Percentiles rank a stretch among this genome's conserved stretches.
These are phyloP conservation scores for Aspergillus wentii DNA, from an alignment of 495 filamentous ascomycete species.

Conservation along the genomic window DNA sequence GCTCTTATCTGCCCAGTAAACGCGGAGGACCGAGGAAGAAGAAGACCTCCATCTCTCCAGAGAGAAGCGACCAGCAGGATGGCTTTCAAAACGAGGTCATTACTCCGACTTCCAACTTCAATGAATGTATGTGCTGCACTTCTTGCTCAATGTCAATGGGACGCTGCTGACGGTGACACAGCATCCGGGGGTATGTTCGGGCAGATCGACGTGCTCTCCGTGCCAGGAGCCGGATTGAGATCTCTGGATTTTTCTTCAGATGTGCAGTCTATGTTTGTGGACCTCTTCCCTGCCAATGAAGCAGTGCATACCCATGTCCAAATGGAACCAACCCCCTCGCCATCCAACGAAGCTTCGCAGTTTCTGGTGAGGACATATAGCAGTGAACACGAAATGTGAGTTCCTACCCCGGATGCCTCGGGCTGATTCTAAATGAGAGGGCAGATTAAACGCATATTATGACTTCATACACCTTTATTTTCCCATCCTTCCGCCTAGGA, in stretches of 20 bases:
- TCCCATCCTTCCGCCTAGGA: conserved; percentile 52
- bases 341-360: conserved; percentile 19
- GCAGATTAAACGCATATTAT: conserved; percentile 56
- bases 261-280: conserved; percentile 32
- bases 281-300: conserved; percentile 25
- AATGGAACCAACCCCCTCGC: conserved; percentile 29
- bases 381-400: conserved; percentile 39
- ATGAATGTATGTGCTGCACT: conserved; percentile 26
- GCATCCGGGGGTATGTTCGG: conserved; percentile 30
- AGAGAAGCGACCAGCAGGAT: conserved; percentile 17
- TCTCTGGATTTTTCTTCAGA: conserved; percentile 35
- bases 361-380: conserved; percentile 36
- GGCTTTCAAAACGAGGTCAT: conserved; percentile 15
- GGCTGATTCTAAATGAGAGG: conserved; percentile 13
- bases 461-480: conserved; percentile 57
- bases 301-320: conserved; percentile 20
- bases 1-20: conserved; percentile 53
- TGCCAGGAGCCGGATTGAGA: conserved; percentile 39
- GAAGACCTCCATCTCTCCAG: conserved; percentile 21
- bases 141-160: background rate
- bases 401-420: background rate
- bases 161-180: conserved; percentile 12
- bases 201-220: conserved; percentile 39
- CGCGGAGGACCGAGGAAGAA: conserved; percentile 51
- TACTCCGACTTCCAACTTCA: conserved; percentile 22